Base-by-base conservation (phyloP, 148 eudicot species). In the Nepenthes mirabilis region DNA sequence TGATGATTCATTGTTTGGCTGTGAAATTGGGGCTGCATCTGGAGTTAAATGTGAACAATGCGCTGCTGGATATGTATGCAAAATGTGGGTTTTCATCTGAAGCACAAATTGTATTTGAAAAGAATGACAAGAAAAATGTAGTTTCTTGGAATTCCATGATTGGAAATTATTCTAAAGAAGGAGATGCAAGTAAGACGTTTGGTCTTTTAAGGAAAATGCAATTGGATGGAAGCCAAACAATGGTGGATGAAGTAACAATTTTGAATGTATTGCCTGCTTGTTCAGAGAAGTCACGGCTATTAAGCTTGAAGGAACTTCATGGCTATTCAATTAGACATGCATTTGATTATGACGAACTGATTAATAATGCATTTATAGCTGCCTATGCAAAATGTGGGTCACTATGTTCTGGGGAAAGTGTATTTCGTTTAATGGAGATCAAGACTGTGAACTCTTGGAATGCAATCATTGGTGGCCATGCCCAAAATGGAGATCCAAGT, bases 91-190 rank as follows among this genome's bases (percentile, higher is more conserved):
- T 56, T 35, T 65, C 83, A 47, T 35, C 37, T 36, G 70, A 78
- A 37, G 82, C 89, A 47, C 67, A 61, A 68, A 34, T 11, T 0
- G 14, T 81, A 12, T 83, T 86, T 48, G 81, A 79, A 10, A 72
- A 58, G 52, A 77, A 52, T 49, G 61, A 70, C 14, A 63, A 56
- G 52, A 81, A 61, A 58, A 83, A 79, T 62, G 65, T 69, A 47
- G 87, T 79, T 55, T 81, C 91, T 23, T 82, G 91, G 91, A 85
- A 85, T 69, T 79, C 80, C 33, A 71, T 83, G 7, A 71, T 86
- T 51, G 75, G 74, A 55, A 79, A 64, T 57, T 74, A 66, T 77
- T 77, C 84, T n/a, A 67, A 73, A 53, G 65, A 62, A 23, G 77
- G 84, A 34, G 43, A 73, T 71, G 59, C 60, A 36, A 33, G 43